Percentiles rank a stretch among this genome's conserved stretches.
phyloP scores from a whole-genome alignment of 2,329 filamentous ascomycete genomes.

The Aspergillus fructus region DNA sequence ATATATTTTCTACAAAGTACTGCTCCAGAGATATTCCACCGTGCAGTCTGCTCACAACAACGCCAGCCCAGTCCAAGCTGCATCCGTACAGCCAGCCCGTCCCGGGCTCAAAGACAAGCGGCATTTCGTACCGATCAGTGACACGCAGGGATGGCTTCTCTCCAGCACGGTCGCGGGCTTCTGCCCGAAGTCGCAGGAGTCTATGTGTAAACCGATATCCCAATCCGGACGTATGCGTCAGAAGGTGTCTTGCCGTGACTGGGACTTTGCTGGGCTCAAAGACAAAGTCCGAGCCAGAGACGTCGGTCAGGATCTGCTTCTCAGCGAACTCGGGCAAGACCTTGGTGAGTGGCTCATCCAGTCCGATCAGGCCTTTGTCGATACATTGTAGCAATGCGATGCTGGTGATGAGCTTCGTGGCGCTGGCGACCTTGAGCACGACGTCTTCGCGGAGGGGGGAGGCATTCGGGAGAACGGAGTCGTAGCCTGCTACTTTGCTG shows the following conservation, averaged over 20 bases:
- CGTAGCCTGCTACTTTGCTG: slow-evolving; percentile 8
- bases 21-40: neutral
- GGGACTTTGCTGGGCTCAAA: neutral
- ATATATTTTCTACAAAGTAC: slow-evolving; percentile 6
- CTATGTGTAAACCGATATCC: slow-evolving; percentile 1
- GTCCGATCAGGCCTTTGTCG: slow-evolving; percentile 49
- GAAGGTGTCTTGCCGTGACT: slow-evolving; percentile 4
- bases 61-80: slow-evolving; percentile 9
- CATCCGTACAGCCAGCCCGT: slow-evolving; percentile 6
- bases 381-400: slow-evolving; percentile 57
- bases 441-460: slow-evolving; percentile 12
- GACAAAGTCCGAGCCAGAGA: slow-evolving; percentile 36
- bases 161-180: neutral
- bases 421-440: slow-evolving; percentile 24
- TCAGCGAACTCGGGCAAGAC: slow-evolving; percentile 51
- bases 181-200: neutral
- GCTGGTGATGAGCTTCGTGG: slow-evolving; percentile 50
- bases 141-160: neutral
- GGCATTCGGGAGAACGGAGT: neutral
- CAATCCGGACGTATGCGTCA: slow-evolving; percentile 5
- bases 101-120: slow-evolving; percentile 7
- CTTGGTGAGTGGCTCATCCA: slow-evolving; percentile 48
- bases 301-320: slow-evolving; percentile 51
- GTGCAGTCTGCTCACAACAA: slow-evolving; percentile 3
- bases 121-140: neutral